These are phyloP conservation scores for Naganishia antarctica DNA, from an alignment of 768 basidiomycete genomes.

Conservation along the genomic window DNA sequence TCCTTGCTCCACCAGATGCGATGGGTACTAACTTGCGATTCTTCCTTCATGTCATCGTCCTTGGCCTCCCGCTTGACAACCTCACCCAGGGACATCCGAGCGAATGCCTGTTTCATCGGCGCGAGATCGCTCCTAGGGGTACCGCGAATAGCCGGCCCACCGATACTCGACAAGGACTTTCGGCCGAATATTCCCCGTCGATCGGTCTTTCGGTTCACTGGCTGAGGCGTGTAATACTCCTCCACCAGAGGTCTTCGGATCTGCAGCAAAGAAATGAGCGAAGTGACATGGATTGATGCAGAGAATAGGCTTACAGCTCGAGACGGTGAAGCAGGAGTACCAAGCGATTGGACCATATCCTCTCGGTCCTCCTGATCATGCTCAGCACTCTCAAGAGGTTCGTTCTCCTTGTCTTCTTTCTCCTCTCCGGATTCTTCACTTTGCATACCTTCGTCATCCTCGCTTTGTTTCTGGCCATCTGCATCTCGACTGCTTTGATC, in stretches of 20 bases:
- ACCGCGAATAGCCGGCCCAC: slow-evolving; percentile 14
- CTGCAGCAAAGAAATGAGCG: background rate
- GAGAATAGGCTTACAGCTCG: slow-evolving; percentile 2
- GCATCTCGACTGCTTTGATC: slow-evolving; percentile 12
- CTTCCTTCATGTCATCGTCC: slow-evolving; percentile 12
- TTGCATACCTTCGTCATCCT: slow-evolving; percentile 19
- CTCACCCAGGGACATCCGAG: slow-evolving; percentile 1
- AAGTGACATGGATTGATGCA: background rate
- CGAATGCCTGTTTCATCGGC: slow-evolving; percentile 6
- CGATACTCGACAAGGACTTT: slow-evolving; percentile 21
- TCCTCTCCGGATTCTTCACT: slow-evolving; percentile 18
- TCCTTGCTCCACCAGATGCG: no score
- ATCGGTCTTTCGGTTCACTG: background rate
- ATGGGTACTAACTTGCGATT: background rate
- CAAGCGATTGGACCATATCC: no score
- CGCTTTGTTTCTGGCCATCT: slow-evolving; percentile 14
- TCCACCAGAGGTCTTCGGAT: slow-evolving; percentile 6
- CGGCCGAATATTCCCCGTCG: slow-evolving; percentile 13
- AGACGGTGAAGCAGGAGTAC: background rate
- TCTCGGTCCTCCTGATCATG: background rate
- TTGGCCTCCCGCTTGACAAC: background rate
- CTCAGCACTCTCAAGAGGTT: no score
- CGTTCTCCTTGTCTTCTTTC: slow-evolving; percentile 20
- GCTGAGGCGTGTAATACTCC: slow-evolving; percentile 16
- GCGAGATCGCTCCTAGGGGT: slow-evolving; percentile 15